phyloP scores from a whole-genome alignment of 2,329 filamentous ascomycete species.

The Westerdykella ornata region DNA sequence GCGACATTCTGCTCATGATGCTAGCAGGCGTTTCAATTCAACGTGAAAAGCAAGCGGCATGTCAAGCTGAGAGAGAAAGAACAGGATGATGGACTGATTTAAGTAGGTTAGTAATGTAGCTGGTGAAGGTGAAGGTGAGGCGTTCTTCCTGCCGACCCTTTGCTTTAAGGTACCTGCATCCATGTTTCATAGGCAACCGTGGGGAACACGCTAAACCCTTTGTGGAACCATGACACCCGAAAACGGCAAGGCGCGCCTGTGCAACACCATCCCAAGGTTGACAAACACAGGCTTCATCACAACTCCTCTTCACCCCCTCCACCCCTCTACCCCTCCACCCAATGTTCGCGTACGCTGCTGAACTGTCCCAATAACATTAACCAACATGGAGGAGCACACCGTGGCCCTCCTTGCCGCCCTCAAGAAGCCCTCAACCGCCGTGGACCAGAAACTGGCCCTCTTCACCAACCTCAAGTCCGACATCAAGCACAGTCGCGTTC shows the following conservation, averaged over 20 bases:
- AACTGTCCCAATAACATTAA: constrained; percentile 16
- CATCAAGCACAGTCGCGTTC: constrained; percentile 90
- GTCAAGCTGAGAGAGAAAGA: too few species aligned
- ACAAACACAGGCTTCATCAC: constrained; percentile 4
- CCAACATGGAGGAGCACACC: constrained; percentile 52
- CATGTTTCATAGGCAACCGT: too few species aligned
- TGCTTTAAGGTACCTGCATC: too few species aligned
- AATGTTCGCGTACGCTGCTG: constrained; percentile 17
- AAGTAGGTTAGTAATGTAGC: too few species aligned
- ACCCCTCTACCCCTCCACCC: constrained; percentile 4
- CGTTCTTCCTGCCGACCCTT: too few species aligned
- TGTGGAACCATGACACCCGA: not conserved
- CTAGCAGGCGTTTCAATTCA: too few species aligned
- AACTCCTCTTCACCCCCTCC: too few species aligned
- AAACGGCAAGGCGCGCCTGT: too few species aligned
- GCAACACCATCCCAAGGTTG: constrained; percentile 9
- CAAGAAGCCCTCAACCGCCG: constrained; percentile 57
- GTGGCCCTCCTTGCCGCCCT: constrained; percentile 48
- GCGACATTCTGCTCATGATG: too few species aligned
- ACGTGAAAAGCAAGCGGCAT: too few species aligned
- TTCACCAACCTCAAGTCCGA: constrained; percentile 73
- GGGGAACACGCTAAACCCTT: not conserved
- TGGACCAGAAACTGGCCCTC: constrained; percentile 64
- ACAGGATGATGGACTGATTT: too few species aligned
- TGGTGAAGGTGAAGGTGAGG: too few species aligned